phyloP scores from a whole-genome alignment of 257 asterid species.

The Solanum ossicruentum region DNA sequence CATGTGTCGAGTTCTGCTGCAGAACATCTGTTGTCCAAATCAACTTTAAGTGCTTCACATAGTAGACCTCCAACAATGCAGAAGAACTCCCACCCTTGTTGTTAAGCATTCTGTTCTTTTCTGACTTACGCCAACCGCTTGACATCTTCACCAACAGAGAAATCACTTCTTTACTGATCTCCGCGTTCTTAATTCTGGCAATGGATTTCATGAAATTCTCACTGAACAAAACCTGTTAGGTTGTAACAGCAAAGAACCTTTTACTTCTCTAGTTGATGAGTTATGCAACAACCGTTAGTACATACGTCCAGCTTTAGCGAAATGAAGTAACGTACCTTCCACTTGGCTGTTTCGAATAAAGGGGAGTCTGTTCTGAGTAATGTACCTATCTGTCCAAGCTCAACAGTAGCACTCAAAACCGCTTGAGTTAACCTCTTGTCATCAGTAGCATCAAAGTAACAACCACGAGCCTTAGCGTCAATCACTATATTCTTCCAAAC shows the following conservation, averaged over 20 bases:
- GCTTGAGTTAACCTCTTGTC: slow-evolving; percentile 25
- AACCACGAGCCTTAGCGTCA: slow-evolving; percentile 40
- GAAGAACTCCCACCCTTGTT: not conserved
- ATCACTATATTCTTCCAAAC: slow-evolving; percentile 42
- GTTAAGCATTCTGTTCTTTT: not conserved
- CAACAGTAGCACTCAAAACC: slow-evolving; percentile 18
- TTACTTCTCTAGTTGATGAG: too few relatives aligned
- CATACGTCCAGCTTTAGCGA: too few relatives aligned
- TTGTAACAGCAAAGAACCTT: not conserved
- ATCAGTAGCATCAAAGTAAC: slow-evolving; percentile 35
- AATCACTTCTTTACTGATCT: slow-evolving; percentile 12
- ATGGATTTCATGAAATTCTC: slow-evolving; percentile 21
- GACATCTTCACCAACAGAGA: slow-evolving; percentile 32
- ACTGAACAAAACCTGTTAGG: slow-evolving; percentile 21
- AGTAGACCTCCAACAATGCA: slow-evolving; percentile 17
- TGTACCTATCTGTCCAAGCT: slow-evolving; percentile 10
- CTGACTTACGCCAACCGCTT: slow-evolving; percentile 31
- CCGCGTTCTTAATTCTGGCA: slow-evolving; percentile 2
- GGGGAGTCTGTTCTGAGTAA: slow-evolving; percentile 15
- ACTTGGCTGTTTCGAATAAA: not conserved
- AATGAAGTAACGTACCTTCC: not conserved
- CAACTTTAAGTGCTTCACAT: slow-evolving; percentile 19
- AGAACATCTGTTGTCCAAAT: slow-evolving; percentile 36
- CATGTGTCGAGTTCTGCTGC: slow-evolving; percentile 1
- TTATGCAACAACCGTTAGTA: too few relatives aligned